These are phyloP conservation scores for Colletotrichum australisinense DNA, from an alignment of 2,329 filamentous ascomycete genomes.

Conservation along the genomic window DNA sequence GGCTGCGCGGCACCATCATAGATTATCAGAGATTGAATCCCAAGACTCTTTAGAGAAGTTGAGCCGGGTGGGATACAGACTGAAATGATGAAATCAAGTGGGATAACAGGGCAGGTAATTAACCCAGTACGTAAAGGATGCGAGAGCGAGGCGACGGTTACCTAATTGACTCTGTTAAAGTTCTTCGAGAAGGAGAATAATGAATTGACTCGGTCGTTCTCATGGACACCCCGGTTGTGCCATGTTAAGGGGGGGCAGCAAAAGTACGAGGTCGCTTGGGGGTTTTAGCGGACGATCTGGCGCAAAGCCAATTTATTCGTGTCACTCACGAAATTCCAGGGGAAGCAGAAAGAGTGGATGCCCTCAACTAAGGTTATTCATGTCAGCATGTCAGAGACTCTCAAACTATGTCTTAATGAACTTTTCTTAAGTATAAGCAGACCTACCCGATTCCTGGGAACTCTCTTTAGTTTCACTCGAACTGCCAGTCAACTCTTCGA, in stretches of 20 bases:
- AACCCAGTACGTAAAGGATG: neutral
- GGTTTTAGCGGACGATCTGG: neutral
- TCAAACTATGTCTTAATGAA: neutral
- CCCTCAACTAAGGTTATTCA: neutral
- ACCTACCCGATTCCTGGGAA: neutral
- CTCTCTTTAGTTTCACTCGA: neutral
- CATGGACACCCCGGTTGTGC: neutral
- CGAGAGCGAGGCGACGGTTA: neutral
- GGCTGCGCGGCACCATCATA: neutral
- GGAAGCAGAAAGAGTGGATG: conserved; percentile 19
- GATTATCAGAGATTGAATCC: neutral
- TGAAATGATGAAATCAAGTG: too few relatives aligned
- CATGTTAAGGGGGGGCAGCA: conserved; percentile 2
- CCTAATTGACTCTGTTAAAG: neutral
- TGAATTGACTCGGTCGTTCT: neutral
- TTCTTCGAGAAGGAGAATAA: too few relatives aligned
- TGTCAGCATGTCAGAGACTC: neutral
- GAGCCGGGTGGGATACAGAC: neutral
- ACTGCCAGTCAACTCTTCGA: neutral
- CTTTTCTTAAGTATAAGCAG: neutral
- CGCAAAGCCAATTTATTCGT: conserved; percentile 14
- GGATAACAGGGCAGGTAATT: too few relatives aligned
- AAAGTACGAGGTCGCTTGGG: neutral
- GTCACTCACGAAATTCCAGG: conserved; percentile 17
- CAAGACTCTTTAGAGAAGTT: neutral